Evolutionary conservation across 78 protist species (phyloP), one percentile per base, ranked within the genome.

Genomic region (Dictyostelium firmibasis): DNA sequence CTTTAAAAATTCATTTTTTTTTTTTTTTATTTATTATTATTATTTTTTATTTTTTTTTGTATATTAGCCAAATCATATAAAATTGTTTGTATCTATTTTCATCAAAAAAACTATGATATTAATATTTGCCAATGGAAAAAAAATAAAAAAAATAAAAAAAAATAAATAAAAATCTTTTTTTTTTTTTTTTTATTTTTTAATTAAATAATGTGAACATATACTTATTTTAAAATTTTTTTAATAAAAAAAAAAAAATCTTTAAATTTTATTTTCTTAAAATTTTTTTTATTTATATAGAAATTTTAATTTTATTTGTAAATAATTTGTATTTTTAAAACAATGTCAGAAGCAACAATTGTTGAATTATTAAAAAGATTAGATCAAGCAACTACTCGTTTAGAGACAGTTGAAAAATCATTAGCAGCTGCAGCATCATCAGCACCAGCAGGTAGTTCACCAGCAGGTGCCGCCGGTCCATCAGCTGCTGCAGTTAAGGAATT

Each of bases 401-500:
- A 92, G 23, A 35, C 86, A 57, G 87, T 92, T 81, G 96, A 92
- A 41, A 79, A 83, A 83, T 77, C 91, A 25, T 67, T 92, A 38
- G 96, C 96, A 5, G 13, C 79, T 27, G 97, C 91, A 50, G 97
- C 79, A 41, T n/a, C 94, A 23, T 10, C 96, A 11, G 64, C 44
- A 47, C 74, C 85, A 74, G 47, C 97, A 3, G 60, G 78, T 41
- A 64, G 84, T 36, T 95, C 95, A 76, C 76, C 92, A 81, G 47
- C 57, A 3, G 83, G 77, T 14, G 64, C 81, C 1, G 35, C 93
- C 2, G 93, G 79, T 67, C 62, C 92, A 50, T n/a, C 86, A 41
- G 36, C 89, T 20, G 95, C 96, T 27, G 50, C 97, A 5, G 94
- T 78, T 53, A 67, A 53, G 29, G 97, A 84, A 75, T 96, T 89